Percentiles rank a stretch among this genome's conserved stretches.
phyloP scores from a whole-genome alignment of 768 basidiomycete genomes.

The Infundibulicybe gibba region DNA sequence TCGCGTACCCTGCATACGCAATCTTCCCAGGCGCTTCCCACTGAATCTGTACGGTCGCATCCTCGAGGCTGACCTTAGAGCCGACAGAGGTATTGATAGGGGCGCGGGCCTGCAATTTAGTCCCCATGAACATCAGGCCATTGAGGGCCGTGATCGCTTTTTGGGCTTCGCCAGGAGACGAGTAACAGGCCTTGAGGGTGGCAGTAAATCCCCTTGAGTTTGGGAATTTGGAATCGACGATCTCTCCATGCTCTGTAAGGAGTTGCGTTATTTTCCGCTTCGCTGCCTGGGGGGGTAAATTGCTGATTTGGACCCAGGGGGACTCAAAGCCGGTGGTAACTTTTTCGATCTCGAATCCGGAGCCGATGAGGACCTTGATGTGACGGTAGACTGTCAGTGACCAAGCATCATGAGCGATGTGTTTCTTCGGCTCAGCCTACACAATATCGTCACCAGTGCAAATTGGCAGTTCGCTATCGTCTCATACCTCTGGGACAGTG shows the following conservation, averaged over 20 bases:
- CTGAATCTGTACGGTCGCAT: constrained; percentile 52
- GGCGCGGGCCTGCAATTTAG: constrained; percentile 40
- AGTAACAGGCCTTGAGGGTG: constrained; percentile 44
- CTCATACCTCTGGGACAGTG: background rate
- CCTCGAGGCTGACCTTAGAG: constrained; percentile 38
- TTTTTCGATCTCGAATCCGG: constrained; percentile 57
- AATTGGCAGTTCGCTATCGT: background rate
- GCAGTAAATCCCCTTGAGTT: constrained; percentile 9
- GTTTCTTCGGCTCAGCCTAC: constrained; percentile 1
- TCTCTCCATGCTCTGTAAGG: constrained; percentile 43
- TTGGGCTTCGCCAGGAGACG: constrained; percentile 43
- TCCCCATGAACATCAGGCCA: constrained; percentile 33
- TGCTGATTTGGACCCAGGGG: constrained; percentile 51
- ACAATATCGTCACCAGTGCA: background rate
- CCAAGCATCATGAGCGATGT: constrained; percentile 5
- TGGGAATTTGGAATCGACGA: constrained; percentile 33
- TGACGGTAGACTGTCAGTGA: constrained; percentile 45
- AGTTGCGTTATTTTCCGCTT: constrained; percentile 29
- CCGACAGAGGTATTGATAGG: constrained; percentile 34
- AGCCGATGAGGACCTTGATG: constrained; percentile 49
- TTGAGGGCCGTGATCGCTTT: constrained; percentile 51
- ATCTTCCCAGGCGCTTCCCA: constrained; percentile 57
- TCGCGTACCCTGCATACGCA: constrained; percentile 64
- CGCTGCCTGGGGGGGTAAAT: constrained; percentile 38
- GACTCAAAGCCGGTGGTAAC: constrained; percentile 70